Conservation (phyloP, 1,284 basidiomycete genomes). For the Sphagnurus paluster region DNA sequence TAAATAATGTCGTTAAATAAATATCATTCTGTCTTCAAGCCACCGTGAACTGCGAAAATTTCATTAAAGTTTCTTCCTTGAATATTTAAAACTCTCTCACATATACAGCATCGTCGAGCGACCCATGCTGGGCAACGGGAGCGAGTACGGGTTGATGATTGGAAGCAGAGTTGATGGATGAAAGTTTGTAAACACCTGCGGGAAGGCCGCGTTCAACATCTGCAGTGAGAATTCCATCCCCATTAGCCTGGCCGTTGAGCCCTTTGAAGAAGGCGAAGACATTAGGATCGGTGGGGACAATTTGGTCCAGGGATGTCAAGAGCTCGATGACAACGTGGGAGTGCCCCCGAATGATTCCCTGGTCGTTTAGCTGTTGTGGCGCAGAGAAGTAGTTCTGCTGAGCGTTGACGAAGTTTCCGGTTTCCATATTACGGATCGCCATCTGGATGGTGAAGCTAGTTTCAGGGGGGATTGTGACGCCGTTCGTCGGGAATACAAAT, state of each 20-base stretch:
- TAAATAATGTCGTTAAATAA: too few species aligned
- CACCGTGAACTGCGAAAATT: conserved; percentile 1
- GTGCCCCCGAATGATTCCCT: conserved; percentile 58
- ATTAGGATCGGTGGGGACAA: conserved; percentile 50
- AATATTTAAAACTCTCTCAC: conserved; percentile 28
- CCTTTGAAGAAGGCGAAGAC: conserved; percentile 70
- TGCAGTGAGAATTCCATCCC: conserved; percentile 47
- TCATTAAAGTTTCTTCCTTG: background rate
- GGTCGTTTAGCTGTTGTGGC: conserved; percentile 57
- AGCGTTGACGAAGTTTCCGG: conserved; percentile 62
- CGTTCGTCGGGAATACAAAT: conserved; percentile 54
- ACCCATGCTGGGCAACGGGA: conserved; percentile 59
- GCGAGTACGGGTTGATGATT: conserved; percentile 67
- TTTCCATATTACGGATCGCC: conserved; percentile 52
- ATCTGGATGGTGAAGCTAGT: conserved; percentile 57
- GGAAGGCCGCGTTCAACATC: conserved; percentile 57
- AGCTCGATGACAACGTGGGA: conserved; percentile 64
- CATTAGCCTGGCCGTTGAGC: conserved; percentile 45
- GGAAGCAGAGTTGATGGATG: conserved; percentile 53
- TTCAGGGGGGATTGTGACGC: conserved; percentile 49
- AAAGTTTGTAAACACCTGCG: conserved; percentile 57
- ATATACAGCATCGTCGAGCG: conserved; percentile 56
- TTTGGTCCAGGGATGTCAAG: conserved; percentile 48
- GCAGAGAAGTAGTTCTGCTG: conserved; percentile 61
- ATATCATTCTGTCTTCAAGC: background rate